Conservation (phyloP, 306 rosid species). For the Castanopsis chinensis region DNA sequence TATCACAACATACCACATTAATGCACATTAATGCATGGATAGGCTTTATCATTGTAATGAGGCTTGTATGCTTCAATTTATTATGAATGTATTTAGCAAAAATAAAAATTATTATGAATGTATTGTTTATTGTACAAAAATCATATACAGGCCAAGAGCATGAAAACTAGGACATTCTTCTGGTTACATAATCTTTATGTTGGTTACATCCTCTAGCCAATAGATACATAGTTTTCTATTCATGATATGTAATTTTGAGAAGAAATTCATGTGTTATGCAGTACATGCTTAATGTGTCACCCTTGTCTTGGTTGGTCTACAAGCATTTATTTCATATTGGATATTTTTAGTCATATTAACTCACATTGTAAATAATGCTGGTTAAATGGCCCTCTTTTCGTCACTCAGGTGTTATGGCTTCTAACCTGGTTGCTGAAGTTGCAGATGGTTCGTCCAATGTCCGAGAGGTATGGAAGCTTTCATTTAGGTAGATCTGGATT, state of each 20-base stretch:
- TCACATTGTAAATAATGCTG: background rate
- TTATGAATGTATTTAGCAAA: background rate
- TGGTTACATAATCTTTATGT: background rate
- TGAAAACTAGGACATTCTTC: background rate
- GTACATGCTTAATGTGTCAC: background rate
- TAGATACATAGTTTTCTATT: background rate
- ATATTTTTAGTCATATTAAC: background rate
- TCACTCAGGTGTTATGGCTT: conserved; percentile 60
- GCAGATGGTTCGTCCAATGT: conserved; percentile 93
- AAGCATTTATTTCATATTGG: background rate
- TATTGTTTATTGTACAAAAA: conserved; percentile 3
- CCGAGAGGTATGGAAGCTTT: conserved; percentile 91
- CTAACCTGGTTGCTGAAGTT: conserved; percentile 69
- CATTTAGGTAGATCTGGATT: conserved; percentile 45
- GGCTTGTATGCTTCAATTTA: conserved; percentile 6
- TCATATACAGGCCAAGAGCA: background rate
- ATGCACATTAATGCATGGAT: background rate
- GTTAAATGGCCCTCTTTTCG: conserved; percentile 11
- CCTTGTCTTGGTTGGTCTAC: background rate
- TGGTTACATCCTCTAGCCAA: background rate
- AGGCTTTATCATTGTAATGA: background rate
- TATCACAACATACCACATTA: background rate
- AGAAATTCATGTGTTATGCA: background rate
- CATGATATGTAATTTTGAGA: background rate
- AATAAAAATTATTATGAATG: too few relatives aligned